phyloP scores from a whole-genome alignment of 2,329 filamentous ascomycete genomes.

The Botrytis pseudocinerea region DNA sequence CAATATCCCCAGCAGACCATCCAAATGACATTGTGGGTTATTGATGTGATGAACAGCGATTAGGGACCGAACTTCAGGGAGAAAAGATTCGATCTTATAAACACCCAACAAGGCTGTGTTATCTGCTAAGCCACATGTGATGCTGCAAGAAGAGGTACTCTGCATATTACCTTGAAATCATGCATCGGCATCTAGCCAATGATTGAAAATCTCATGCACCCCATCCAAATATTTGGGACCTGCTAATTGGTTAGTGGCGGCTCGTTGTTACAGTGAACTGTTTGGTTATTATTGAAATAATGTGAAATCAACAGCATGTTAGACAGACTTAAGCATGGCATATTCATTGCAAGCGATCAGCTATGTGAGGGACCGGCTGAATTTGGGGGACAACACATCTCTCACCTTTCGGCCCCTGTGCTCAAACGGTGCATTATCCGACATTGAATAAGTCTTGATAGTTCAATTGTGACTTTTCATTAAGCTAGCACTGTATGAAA shows the following conservation, averaged over 20 bases:
- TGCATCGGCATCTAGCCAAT: neutral
- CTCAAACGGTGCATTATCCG: neutral
- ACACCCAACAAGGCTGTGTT: neutral
- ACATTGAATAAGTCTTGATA: too few relatives aligned
- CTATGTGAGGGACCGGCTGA: neutral
- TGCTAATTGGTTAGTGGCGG: neutral
- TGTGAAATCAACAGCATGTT: neutral
- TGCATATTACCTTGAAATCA: neutral
- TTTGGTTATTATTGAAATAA: too few relatives aligned
- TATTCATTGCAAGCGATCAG: neutral
- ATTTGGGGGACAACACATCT: neutral
- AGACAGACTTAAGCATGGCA: neutral
- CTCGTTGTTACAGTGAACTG: neutral
- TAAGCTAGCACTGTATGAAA: neutral
- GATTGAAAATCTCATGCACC: too few relatives aligned
- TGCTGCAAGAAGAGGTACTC: neutral
- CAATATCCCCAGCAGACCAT: conserved; percentile 26
- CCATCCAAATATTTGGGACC: neutral
- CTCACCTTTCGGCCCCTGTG: neutral
- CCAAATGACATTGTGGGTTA: conserved; percentile 23
- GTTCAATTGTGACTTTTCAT: neutral
- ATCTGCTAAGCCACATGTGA: neutral
- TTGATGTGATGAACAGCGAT: neutral
- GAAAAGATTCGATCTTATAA: neutral
- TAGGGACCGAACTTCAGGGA: neutral